phyloP scores from a whole-genome alignment of 2,329 filamentous ascomycete genomes.

The Fusarium floridanum region DNA sequence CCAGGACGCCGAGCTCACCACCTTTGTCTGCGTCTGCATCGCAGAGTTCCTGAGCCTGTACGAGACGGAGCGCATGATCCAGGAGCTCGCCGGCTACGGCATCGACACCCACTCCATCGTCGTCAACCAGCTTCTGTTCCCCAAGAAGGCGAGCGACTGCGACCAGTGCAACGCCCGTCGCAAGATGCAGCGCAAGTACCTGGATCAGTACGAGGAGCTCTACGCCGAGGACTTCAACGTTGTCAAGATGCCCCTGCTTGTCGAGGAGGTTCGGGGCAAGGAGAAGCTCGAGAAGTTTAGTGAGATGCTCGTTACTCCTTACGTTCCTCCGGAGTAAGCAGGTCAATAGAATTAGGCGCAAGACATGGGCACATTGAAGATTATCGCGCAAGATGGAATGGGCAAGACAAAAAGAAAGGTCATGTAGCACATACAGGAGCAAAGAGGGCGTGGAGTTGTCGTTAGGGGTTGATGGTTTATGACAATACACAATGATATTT shows the following conservation, averaged over 20 bases:
- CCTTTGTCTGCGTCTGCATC: constrained; percentile 98
- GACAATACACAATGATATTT: constrained; percentile 25
- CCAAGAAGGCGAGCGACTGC: constrained; percentile 84
- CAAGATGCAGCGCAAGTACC: constrained; percentile 99
- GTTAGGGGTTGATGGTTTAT: constrained; percentile 24
- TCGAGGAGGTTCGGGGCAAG: constrained; percentile 96
- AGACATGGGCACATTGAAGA: constrained; percentile 7
- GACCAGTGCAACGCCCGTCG: constrained; percentile 95
- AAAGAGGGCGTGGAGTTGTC: constrained; percentile 37
- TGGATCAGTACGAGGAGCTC: constrained; percentile 97
- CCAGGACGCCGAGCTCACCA: constrained; percentile 95
- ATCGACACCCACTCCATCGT: constrained; percentile 99
- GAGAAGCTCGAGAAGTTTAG: constrained; percentile 93
- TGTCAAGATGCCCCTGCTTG: constrained; percentile 95
- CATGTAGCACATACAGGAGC: constrained; percentile 23
- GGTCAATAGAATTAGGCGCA: constrained; percentile 9
- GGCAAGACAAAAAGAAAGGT: constrained; percentile 10
- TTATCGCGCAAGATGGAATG: constrained; percentile 23
- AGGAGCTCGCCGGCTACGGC: constrained; percentile 91
- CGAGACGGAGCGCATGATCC: constrained; percentile 99
- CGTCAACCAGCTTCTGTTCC: constrained; percentile 97
- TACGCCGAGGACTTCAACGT: constrained; percentile 98
- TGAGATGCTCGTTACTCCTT: constrained; percentile 84
- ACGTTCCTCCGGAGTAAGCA: constrained; percentile 71
- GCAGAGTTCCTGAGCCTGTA: constrained; percentile 97